Base-by-base conservation (phyloP, 2,329 filamentous ascomycete genomes). In the Fonsecaea multimorphosa region DNA sequence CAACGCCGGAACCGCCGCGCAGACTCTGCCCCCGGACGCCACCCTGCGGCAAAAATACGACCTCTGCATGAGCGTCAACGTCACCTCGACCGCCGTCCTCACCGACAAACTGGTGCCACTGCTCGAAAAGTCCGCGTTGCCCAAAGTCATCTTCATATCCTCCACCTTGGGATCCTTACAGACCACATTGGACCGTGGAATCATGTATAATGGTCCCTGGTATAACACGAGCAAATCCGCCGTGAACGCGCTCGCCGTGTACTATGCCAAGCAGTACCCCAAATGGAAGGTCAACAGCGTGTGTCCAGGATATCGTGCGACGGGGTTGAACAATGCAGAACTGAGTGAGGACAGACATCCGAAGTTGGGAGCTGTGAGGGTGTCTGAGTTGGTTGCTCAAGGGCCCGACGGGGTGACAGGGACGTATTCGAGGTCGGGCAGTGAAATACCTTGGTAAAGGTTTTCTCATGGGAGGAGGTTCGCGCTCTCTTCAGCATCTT, bases 1-100 rank as follows among this genome's bases (percentile, higher is more conserved):
- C 61, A 78, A 78, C 59, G 76, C 75, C 12, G 76, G 72, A 1
- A 62, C 73, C 5, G 55, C 74, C 5, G 72, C 64, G 5, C 59
- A 65, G 29, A 61, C 65, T 40, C 65, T 63, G 11, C 44, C 60
- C 0, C 34, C 56, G 16, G 63, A 62, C 40, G 61, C 67, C 14
- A 67, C 62, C 38, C 57, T 66, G 38, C 68, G 69, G 29, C 61
- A 73, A 3, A 64, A 65, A 31, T 74, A 68, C 64, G 67, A 73
- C 65, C 58, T 69, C 14, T 69, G 68, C 22, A 71, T 67, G 58
- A 67, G 68, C 34, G 70, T 73, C 60, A 75, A 75, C 54, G 66
- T 73, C 27, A 70, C 68, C 32, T 70, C 70, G 5, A 69, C 68
- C 24, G 71, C 63, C 6, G 59, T 71, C 2, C 49, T 72, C 51